Base-by-base conservation (phyloP, 2,329 filamentous ascomycete genomes). In the Fusarium algeriense region DNA sequence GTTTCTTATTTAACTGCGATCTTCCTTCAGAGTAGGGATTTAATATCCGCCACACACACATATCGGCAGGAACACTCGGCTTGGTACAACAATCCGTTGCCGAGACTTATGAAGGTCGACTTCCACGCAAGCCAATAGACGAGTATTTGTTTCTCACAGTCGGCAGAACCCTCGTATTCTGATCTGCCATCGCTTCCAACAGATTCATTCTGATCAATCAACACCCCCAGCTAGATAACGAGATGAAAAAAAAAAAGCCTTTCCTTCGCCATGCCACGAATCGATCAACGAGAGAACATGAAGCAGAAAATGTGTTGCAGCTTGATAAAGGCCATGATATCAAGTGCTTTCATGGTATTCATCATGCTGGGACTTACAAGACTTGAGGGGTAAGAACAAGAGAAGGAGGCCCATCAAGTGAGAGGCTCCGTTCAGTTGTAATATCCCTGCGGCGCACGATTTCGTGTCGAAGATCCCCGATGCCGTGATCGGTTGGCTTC, bases 401-500 rank as follows among this genome's bases (percentile, higher is more conserved):
- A 8, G 17, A 26, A 13, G 19, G 6, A 20, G 44, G 3, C 8
- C 32, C 14, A 14, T 28, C 56, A 6, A 46, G 55, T 28, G 10
- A 9, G 4, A 14, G 17, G 6, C 15, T 9, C 30, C 10, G 2
- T 14, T 67, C 20, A 65, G 26, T 20, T 30, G 46, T 70, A 13
- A 19, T 72, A 70, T 54, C 20, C 44, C 26, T 56, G 64, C 5
- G 54, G 20, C 7, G 38, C 30, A 6, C 56, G 54, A 53, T 41
- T 37, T 13, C 50, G 46, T 28, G 40, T 26, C 5, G 69, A 61
- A 15, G 64, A 56, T 7, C 55, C 34, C 19, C 52, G 40, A 49
- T 37, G 49, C 15, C 50, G 54, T 23, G 60, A 28, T 15, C 54
- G 69, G 20, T 60, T 59, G 20, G 54, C 35, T 50, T 73, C 65